Evolutionary conservation across 805 yeast genomes (phyloP).

Genomic region (Metschnikowia kunwiensis): DNA sequence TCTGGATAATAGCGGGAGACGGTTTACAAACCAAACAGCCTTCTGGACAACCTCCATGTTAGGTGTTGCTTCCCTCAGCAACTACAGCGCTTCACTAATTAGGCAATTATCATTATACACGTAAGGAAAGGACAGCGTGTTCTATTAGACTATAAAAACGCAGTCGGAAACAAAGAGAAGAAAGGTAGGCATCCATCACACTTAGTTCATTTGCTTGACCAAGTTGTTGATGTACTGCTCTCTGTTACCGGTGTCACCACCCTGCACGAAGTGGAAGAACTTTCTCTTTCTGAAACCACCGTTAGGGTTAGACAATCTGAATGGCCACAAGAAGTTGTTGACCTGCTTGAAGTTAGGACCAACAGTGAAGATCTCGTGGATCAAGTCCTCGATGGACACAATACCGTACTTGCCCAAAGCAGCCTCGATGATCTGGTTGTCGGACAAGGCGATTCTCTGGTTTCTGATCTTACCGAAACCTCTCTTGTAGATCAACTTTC

Average conservation of each 20-base stretch:
- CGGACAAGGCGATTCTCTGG: slow-evolving; percentile 89
- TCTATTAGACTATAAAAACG: slow-evolving; percentile 14
- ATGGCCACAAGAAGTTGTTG: slow-evolving; percentile 98
- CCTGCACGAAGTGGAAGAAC: slow-evolving; percentile 95
- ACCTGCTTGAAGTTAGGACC: slow-evolving; percentile 99
- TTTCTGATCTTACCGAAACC: slow-evolving; percentile 96
- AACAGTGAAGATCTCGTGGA: slow-evolving; percentile 93
- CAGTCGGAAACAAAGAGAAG: slow-evolving; percentile 7
- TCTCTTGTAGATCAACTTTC: slow-evolving; percentile 95
- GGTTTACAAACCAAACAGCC: too few species aligned
- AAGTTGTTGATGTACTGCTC: slow-evolving; percentile 93
- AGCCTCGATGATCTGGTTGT: slow-evolving; percentile 85
- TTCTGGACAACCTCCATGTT: too few species aligned
- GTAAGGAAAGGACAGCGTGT: slow-evolving; percentile 4
- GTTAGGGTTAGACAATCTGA: slow-evolving; percentile 92
- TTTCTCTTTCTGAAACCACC: slow-evolving; percentile 99
- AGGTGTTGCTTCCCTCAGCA: too few species aligned
- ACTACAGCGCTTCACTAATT: too few species aligned
- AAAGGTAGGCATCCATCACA: slow-evolving; percentile 13
- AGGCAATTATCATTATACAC: slow-evolving; percentile 5
- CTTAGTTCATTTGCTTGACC: slow-evolving; percentile 90
- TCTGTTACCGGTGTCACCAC: slow-evolving; percentile 99
- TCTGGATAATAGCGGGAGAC: too few species aligned
- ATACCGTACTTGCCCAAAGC: slow-evolving; percentile 90
- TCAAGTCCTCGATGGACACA: slow-evolving; percentile 86